Percentiles rank a stretch among this genome's conserved stretches.
Conservation (phyloP, 345 rosid species). For the Moricandia arvensis region DNA sequence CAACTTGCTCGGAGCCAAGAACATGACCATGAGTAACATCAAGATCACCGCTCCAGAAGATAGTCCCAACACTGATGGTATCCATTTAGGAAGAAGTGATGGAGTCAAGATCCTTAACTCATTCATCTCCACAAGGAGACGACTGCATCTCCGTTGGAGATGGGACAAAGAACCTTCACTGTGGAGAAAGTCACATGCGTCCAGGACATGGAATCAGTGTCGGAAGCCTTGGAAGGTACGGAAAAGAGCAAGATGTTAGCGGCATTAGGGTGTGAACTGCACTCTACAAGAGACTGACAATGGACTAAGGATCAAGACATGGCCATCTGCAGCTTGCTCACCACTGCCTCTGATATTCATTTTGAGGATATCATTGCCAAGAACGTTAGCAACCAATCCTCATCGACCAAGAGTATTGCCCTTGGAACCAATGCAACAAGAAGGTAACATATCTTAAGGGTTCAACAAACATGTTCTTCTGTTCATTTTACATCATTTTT, state of each 20-base stretch:
- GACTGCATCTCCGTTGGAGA: slow-evolving; percentile 40
- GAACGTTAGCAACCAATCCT: slow-evolving; percentile 34
- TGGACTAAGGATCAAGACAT: slow-evolving; percentile 49
- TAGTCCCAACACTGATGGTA: slow-evolving; percentile 51
- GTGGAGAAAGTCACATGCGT: slow-evolving; percentile 31
- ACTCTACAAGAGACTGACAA: slow-evolving; percentile 33
- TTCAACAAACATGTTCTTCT: no score
- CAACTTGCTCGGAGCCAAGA: slow-evolving; percentile 47
- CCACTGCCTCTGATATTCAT: slow-evolving; percentile 33
- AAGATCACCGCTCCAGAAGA: slow-evolving; percentile 41
- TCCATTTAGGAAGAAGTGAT: slow-evolving; percentile 42
- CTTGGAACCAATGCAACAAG: slow-evolving; percentile 40
- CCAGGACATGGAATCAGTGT: slow-evolving; percentile 45
- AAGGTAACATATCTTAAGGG: no score
- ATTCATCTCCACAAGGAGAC: slow-evolving; percentile 34
- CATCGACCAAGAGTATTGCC: slow-evolving; percentile 41
- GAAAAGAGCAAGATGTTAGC: slow-evolving; percentile 31
- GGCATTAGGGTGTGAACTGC: slow-evolving; percentile 31
- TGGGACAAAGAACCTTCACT: slow-evolving; percentile 28
- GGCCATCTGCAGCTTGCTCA: slow-evolving; percentile 37
- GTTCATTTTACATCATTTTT: no score
- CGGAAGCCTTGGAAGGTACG: slow-evolving; percentile 49
- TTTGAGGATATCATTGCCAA: slow-evolving; percentile 29
- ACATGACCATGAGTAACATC: slow-evolving; percentile 40
- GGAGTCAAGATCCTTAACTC: slow-evolving; percentile 32